phyloP scores from a whole-genome alignment of 768 basidiomycete species.

The Mycena epipterygia region DNA sequence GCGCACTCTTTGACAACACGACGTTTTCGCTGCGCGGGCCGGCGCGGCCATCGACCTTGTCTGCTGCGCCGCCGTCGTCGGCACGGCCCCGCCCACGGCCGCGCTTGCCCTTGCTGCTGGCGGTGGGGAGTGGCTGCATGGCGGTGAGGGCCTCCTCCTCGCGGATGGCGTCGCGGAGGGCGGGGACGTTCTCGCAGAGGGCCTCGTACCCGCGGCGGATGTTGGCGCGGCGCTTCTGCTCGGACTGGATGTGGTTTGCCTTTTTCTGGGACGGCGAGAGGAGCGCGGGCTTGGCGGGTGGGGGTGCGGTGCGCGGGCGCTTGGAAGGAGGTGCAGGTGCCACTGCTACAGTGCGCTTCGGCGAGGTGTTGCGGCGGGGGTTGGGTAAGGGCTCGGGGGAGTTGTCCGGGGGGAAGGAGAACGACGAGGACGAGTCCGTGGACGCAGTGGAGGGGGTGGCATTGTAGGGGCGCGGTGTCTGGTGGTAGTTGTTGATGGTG shows the following conservation, averaged over 20 bases:
- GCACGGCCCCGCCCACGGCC: constrained; percentile 51
- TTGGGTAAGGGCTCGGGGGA: constrained; percentile 26
- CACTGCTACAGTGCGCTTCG: constrained; percentile 49
- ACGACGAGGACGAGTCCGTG: constrained; percentile 40
- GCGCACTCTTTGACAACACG: constrained; percentile 89
- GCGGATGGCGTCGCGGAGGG: constrained; percentile 83
- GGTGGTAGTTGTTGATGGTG: constrained; percentile 14
- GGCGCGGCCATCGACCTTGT: constrained; percentile 85
- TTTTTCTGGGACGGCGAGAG: constrained; percentile 91
- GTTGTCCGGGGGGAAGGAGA: constrained; percentile 36
- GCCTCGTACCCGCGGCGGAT: constrained; percentile 92
- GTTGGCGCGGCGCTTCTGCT: constrained; percentile 94
- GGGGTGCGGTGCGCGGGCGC: constrained; percentile 28
- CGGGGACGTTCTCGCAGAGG: constrained; percentile 86
- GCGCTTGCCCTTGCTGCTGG: constrained; percentile 61
- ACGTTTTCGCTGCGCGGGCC: constrained; percentile 94
- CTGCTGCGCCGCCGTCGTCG: constrained; percentile 61
- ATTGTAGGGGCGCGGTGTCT: constrained; percentile 40
- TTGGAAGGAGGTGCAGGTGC: constrained; percentile 27
- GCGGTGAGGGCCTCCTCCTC: constrained; percentile 73
- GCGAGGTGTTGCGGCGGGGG: constrained; percentile 38
- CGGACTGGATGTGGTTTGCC: constrained; percentile 93
- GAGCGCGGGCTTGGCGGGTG: constrained; percentile 59
- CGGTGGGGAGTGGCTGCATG: constrained; percentile 39
- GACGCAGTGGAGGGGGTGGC: constrained; percentile 34